Evolutionary conservation across 805 yeast genomes (phyloP), one percentile per base, ranked within the genome.

Genomic region (Jamesozyma spencerorum): DNA sequence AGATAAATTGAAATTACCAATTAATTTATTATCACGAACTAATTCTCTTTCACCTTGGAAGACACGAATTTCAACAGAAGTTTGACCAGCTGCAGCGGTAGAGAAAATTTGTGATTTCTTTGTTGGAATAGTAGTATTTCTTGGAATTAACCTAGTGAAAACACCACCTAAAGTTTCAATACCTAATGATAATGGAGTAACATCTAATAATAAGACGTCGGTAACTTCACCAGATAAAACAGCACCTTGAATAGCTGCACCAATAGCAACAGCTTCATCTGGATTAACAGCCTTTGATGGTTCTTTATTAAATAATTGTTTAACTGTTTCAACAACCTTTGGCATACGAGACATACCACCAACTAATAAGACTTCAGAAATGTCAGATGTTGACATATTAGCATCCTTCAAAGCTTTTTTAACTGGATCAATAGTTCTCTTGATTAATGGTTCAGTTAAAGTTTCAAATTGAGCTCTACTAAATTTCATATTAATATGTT

Each of bases 31-130:
- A 76, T 87, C 97, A 73, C 94, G 83, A 60, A 90, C 94, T 63
- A 88, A 80, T 73, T 87, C 96, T 77, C 97, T 85, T 77, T 87
- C 97, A 75, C 97, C 97, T 75, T 87, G 96, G 95, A 85, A 88
- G 46, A 87, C 97, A 73, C 96, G 82, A 71, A 87, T 87, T 74
- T 86, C 95, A 55, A 86, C 95, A 57, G 94, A 83, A 50, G 95
- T 86, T 75, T 86, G 96, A 65, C 95, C 95, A 56, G 90, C 83
- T 51, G 94, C 87, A 49, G 95, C 95, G 57, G 96, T 86, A 41
- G 95, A 85, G 82, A 88, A 87, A 59, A 87, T 79, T 74, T 87
- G 96, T 37, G 95, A 84, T 73, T 87, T 87, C 79, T 86, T 85
- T 57, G 95, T 86, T 68, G 97, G 97, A 53, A 87, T 86, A 48